phyloP scores from a whole-genome alignment of 257 asterid genomes.

The Leptodermis oblonga region DNA sequence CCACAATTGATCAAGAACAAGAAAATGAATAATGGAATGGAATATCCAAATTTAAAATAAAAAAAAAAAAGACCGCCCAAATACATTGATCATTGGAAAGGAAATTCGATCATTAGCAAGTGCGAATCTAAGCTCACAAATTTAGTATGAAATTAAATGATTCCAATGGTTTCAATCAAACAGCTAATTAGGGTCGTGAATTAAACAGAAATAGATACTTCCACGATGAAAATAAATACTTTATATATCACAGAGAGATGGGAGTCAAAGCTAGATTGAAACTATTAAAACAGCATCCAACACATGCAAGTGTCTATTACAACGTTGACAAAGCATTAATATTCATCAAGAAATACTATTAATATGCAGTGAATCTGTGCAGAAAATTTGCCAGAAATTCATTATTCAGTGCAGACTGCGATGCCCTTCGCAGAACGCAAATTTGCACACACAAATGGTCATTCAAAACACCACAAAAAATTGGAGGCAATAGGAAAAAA shows the following conservation, averaged over 20 bases:
- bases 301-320: conserved; percentile 1
- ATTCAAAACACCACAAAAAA: neutral
- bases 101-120: neutral
- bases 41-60: too few relatives aligned
- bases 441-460: neutral
- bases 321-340: neutral
- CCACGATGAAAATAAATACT: neutral
- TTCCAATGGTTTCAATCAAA: conserved; percentile 6
- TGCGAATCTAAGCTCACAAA: neutral
- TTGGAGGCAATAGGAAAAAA: neutral
- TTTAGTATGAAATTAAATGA: neutral
- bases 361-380: conserved; percentile 3
- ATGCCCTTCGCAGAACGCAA: neutral
- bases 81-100: conserved; percentile 1
- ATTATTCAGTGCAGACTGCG: neutral
- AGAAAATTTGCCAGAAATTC: neutral
- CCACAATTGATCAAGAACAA: neutral
- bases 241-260: too few relatives aligned
- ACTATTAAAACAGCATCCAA: neutral
- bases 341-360: neutral
- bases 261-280: conserved; percentile 2
- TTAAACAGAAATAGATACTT: too few relatives aligned
- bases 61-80: too few relatives aligned
- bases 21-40: neutral
- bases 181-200: neutral